Percentiles rank a stretch among this genome's conserved stretches.
phyloP scores from a whole-genome alignment of 768 basidiomycete species.

The Psilocybe cubensis region DNA sequence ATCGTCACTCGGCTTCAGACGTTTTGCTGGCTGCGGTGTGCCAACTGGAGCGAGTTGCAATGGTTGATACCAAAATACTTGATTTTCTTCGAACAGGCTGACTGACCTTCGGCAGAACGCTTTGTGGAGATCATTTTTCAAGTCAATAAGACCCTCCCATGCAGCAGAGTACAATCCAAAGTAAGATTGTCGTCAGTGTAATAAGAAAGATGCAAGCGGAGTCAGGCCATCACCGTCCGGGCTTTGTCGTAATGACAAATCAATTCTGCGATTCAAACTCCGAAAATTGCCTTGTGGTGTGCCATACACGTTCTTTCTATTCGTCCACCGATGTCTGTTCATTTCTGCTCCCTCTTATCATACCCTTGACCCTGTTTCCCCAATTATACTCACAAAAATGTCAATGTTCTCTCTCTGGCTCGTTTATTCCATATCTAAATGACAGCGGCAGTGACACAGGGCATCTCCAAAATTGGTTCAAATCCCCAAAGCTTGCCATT shows the following conservation, averaged over 20 bases:
- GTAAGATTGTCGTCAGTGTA: background rate
- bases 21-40: constrained; percentile 42
- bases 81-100: constrained; percentile 6
- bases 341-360: background rate
- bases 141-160: constrained; percentile 3
- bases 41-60: constrained; percentile 24
- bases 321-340: background rate
- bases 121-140: constrained; percentile 38
- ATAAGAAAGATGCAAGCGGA: background rate
- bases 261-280: background rate
- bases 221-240: background rate
- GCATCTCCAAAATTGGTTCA: background rate
- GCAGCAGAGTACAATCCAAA: background rate
- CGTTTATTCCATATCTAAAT: background rate
- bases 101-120: constrained; percentile 42
- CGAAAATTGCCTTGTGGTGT: background rate
- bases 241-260: background rate
- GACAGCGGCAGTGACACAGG: background rate
- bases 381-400: background rate
- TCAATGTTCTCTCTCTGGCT: background rate
- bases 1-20: constrained; percentile 50
- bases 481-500: too few relatives aligned
- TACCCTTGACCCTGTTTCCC: background rate
- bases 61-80: constrained; percentile 9
- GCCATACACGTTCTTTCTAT: background rate